Evolutionary conservation across 495 filamentous ascomycete species (phyloP).

Genomic region (Cairneyella variabilis): DNA sequence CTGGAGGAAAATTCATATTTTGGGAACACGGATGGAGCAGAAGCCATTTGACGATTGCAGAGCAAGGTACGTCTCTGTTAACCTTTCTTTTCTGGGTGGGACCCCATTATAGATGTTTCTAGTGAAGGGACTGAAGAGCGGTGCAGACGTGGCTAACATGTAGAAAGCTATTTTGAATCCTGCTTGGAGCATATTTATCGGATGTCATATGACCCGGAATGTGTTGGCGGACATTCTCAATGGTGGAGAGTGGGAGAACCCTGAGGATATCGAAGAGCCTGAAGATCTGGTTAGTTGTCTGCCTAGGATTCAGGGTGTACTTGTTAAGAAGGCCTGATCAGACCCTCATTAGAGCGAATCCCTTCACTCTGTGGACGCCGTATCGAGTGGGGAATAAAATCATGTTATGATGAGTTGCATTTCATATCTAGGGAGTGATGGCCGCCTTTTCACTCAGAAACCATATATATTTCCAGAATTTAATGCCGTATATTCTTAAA

Average conservation of each 20-base stretch:
- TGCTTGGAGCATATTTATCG: constrained; percentile 16
- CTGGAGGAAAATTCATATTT: constrained; percentile 34
- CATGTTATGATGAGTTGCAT: background rate
- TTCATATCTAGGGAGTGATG: background rate
- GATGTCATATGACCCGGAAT: constrained; percentile 9
- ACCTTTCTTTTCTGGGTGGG: constrained; percentile 1
- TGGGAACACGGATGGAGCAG: constrained; percentile 38
- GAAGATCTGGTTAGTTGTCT: constrained; percentile 15
- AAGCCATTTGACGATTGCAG: constrained; percentile 26
- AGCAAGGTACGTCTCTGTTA: constrained; percentile 10
- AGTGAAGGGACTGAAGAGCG: background rate
- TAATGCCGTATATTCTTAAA: background rate
- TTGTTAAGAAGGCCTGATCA: constrained; percentile 12
- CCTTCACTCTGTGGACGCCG: background rate
- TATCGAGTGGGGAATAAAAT: background rate
- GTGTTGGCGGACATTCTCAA: constrained; percentile 8
- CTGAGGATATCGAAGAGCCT: constrained; percentile 9
- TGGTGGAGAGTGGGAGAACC: constrained; percentile 16
- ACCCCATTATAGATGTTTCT: constrained; percentile 1
- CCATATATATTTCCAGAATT: background rate
- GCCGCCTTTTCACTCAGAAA: background rate
- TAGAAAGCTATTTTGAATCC: constrained; percentile 13
- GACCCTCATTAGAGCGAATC: constrained; percentile 1
- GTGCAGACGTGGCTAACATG: constrained; percentile 9
- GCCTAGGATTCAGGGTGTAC: constrained; percentile 18